Base-by-base conservation (phyloP, 1,139 yeast genomes). In the Debaryomyces coudertii region DNA sequence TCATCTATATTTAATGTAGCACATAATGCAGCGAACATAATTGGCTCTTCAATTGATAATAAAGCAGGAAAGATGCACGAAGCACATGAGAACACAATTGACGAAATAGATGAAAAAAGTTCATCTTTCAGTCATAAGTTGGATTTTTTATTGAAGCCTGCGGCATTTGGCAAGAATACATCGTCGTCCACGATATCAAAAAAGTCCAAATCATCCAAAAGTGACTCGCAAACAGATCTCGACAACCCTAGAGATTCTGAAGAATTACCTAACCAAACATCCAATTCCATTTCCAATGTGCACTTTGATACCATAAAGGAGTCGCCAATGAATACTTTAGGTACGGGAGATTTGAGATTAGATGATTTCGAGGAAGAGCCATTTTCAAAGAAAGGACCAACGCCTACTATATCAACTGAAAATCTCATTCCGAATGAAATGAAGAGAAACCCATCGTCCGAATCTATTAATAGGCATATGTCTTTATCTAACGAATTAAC, bases 341-440 rank as follows among this genome's bases (percentile, higher is more conserved):
- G 96, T 1, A 73, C 76, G 46, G 96, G 96, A 1, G 82, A 83
- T 48, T 69, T 90, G 44, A 74, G 85, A 0, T 66, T 90, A 14
- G 85, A 80, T 43, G 79, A 80, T 36, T 73, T 84, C 45, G 80
- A 78, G 36, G 46, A 50, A 30, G 50, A 31, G 43, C 54, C 6
- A 52, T 50, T 30, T 45, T 47, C 28, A 20, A 47, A 37, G 30
- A 33, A 36, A 24, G 37, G 44, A 3, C 7, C 46, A 6, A 49
- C 63, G 9, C 63, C 63, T 5, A 53, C 52, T 28, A 56, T 48
- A 5, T 60, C 65, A 3, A 53, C 51, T 5, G 66, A 63, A 31
- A 57, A 57, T 44, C 42, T 57, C 30, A 39, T 47, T 23, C 41
- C 48, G 16, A 28, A 35, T 15, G 58, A 56, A 4, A 23, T 48